phyloP scores from a whole-genome alignment of 768 basidiomycete genomes.

The Auricularia heimuer region DNA sequence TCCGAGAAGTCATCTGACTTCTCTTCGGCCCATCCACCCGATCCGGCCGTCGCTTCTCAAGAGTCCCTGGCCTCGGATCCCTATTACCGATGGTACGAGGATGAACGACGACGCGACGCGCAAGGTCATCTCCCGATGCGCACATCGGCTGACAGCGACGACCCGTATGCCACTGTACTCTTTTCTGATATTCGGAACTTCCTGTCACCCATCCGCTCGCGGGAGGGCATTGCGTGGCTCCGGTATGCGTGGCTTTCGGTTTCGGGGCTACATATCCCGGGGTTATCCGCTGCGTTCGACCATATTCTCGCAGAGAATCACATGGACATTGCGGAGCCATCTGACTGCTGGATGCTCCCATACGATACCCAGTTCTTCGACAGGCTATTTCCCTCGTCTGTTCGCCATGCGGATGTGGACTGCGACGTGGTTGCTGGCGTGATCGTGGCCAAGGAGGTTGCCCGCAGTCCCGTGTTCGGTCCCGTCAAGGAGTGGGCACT shows the following conservation, averaged over 20 bases:
- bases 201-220: constrained; percentile 35
- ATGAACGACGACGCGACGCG: constrained; percentile 44
- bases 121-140: constrained; percentile 39
- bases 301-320: constrained; percentile 25
- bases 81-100: constrained; percentile 53
- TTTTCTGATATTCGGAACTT: constrained; percentile 61
- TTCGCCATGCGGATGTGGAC: constrained; percentile 15
- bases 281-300: constrained; percentile 30
- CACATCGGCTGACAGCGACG: constrained; percentile 37
- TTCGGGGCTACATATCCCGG: constrained; percentile 64
- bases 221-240: constrained; percentile 32
- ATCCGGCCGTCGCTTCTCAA: neutral
- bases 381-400: constrained; percentile 40
- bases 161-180: constrained; percentile 65
- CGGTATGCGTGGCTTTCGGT: constrained; percentile 62
- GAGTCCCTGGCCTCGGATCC: constrained; percentile 37
- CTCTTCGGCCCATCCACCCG: neutral
- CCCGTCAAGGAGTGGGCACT: constrained; percentile 59
- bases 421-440: constrained; percentile 54
- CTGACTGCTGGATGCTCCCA: constrained; percentile 30
- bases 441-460: constrained; percentile 54
- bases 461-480: constrained; percentile 52
- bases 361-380: constrained; percentile 27
- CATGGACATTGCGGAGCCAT: constrained; percentile 55
- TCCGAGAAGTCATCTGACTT: neutral